Base-by-base conservation (phyloP, 306 rosid species). In the Dalbergia cultrata region DNA sequence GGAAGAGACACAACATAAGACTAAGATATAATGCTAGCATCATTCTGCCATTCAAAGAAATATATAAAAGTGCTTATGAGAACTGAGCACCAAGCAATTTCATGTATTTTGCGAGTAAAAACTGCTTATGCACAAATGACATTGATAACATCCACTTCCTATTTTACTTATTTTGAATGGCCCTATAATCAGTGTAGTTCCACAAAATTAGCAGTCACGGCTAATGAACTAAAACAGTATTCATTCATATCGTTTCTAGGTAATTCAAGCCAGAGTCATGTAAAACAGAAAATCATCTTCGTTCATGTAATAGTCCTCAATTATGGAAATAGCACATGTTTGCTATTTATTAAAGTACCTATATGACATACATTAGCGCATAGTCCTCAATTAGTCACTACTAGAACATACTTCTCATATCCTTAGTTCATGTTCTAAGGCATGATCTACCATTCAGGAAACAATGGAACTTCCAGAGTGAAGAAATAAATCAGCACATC, bases 11-110 rank as follows among this genome's bases (percentile, higher is more conserved):
- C 43, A 62, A 45, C 54, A 39, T 68, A 45, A 79, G 77, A 17
- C 59, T 11, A 14, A 70, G 41, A 80, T 58, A 68, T 67, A 78
- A 78, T 6, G 26, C 50, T 59, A 67, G 67, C 70, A 10, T 10
- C 62, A 44, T 39, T 79, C 72, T 44, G 17, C 63, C 74, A 72
- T 49, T 67, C 67, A 56, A 78, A 84, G 9, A 57, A 75, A 73
- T 16, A 74, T 10, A 53, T 34, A 52, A 26, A 43, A 77, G 47
- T 74, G 37, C 26, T 67, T 39, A 59, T 34, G 43, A 54, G 26
- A 44, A 53, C n/a, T 52, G 10, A 72, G 41, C 5, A 37, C 0
- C 8, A 2, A 37, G 75, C 53, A 63, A 67, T 63, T 62, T 66
- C 22, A 65, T 49, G 81, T 49, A 67, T 41, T 76, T 26, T 33